These are phyloP conservation scores for Coemansia sp. DNA, from an alignment of 192 early-diverging fungal genomes.

Conservation along the genomic window DNA sequence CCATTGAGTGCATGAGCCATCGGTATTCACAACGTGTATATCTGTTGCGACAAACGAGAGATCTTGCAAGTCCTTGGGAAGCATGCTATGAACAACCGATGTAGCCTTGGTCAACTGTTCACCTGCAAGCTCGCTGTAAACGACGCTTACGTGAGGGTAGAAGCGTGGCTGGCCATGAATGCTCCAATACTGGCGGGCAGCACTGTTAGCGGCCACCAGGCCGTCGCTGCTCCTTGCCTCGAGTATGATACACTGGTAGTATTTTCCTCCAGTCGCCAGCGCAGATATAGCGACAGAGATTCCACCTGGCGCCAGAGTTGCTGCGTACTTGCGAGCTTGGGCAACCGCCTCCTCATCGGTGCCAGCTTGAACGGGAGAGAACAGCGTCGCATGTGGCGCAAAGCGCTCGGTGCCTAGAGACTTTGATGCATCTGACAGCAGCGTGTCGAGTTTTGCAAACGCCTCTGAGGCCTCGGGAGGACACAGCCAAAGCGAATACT, in stretches of 20 bases:
- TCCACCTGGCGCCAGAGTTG: conserved; percentile 10
- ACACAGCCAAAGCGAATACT: conserved; percentile 50
- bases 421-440: conserved; percentile 11
- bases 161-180: conserved; percentile 8
- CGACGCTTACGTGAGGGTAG: conserved; percentile 40
- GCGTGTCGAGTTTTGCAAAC: neutral
- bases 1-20: conserved; percentile 33
- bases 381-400: conserved; percentile 34
- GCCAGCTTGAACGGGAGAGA: conserved; percentile 27
- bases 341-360: conserved; percentile 16
- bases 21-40: conserved; percentile 24
- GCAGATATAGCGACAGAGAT: conserved; percentile 14
- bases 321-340: conserved; percentile 17
- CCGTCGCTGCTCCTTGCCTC: neutral
- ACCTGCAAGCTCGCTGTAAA: conserved; percentile 21
- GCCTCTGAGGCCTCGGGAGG: conserved; percentile 12
- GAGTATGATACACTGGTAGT: conserved; percentile 40
- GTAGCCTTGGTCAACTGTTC: conserved; percentile 2
- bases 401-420: conserved; percentile 20
- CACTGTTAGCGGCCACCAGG: conserved; percentile 16
- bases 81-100: neutral
- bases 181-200: conserved; percentile 37
- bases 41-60: conserved; percentile 31
- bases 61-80: conserved; percentile 14
- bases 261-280: conserved; percentile 17